Evolutionary conservation across 1,139 yeast species (phyloP).

Genomic region (Protomyces inouyei): DNA sequence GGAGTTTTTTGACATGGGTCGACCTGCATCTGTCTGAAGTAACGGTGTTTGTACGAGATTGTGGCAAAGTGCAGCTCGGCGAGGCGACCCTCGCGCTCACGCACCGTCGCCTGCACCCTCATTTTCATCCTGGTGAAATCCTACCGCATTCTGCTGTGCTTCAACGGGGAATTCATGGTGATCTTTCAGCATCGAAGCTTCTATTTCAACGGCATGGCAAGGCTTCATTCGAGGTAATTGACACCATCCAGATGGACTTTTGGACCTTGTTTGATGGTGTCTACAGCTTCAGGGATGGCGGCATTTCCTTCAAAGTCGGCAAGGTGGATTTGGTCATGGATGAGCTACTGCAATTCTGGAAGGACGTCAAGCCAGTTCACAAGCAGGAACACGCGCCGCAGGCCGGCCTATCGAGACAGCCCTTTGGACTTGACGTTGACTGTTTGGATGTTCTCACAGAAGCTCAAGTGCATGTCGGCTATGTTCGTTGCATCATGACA

Average conservation of each 20-base stretch:
- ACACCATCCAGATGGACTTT: slow-evolving; percentile 37
- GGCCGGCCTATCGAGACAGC: slow-evolving; percentile 2
- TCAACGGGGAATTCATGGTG: slow-evolving; percentile 17
- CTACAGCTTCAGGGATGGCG: slow-evolving; percentile 39
- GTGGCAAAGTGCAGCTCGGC: slow-evolving; percentile 30
- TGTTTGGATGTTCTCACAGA: slow-evolving; percentile 30
- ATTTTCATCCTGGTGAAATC: slow-evolving; percentile 14
- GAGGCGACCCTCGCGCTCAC: slow-evolving; percentile 8
- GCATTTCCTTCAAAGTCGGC: slow-evolving; percentile 38
- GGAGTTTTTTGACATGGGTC: slow-evolving; percentile 15
- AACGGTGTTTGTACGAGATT: slow-evolving; percentile 24
- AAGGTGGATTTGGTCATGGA: slow-evolving; percentile 34
- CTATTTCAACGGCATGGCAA: slow-evolving; percentile 35
- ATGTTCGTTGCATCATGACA: slow-evolving; percentile 26
- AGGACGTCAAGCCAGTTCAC: not conserved
- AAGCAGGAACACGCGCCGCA: no score
- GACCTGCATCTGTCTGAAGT: slow-evolving; percentile 29
- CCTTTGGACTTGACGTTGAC: slow-evolving; percentile 3
- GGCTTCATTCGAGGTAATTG: slow-evolving; percentile 38
- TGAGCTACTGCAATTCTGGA: slow-evolving; percentile 31
- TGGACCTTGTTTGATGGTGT: slow-evolving; percentile 39
- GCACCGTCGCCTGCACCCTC: slow-evolving; percentile 15
- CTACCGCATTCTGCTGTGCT: slow-evolving; percentile 1
- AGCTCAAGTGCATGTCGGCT: slow-evolving; percentile 31
- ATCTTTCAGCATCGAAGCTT: slow-evolving; percentile 18